phyloP scores from a whole-genome alignment of 2,329 filamentous ascomycete genomes.

The Venturia nashicola region DNA sequence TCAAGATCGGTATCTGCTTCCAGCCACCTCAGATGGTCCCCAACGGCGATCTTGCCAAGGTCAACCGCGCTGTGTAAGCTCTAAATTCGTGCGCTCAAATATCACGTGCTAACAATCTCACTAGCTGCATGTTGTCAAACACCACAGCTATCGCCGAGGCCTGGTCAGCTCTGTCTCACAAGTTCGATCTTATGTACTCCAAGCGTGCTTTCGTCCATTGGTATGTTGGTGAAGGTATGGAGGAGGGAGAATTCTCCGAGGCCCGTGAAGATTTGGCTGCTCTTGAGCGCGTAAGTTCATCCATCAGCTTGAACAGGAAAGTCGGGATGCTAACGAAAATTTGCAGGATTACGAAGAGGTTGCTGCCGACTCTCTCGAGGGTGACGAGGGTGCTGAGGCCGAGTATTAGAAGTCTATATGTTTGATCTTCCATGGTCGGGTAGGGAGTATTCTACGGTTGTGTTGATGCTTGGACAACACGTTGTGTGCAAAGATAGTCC shows the following conservation, averaged over 20 bases:
- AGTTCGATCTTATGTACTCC: constrained; percentile 99
- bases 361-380: constrained; percentile 83
- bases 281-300: constrained; percentile 53
- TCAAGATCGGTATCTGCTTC: constrained; percentile 99
- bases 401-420: constrained; percentile 60
- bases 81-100: not conserved
- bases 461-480: not conserved
- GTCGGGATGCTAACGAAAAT: not conserved
- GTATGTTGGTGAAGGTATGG: constrained; percentile 99
- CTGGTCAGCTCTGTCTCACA: constrained; percentile 90
- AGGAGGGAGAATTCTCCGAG: constrained; percentile 99
- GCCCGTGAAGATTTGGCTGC: constrained; percentile 97
- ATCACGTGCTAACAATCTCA: constrained; percentile 6
- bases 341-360: constrained; percentile 88
- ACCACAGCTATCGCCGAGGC: constrained; percentile 97
- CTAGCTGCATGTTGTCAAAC: constrained; percentile 94
- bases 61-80: constrained; percentile 92
- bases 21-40: constrained; percentile 92
- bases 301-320: too few species aligned
- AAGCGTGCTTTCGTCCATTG: constrained; percentile 99
- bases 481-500: not conserved
- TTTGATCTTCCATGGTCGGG: not conserved
- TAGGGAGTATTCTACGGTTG: not conserved
- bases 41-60: constrained; percentile 94
- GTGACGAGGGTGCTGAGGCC: constrained; percentile 71